Conservation (phyloP, 352 stramenopile species). For the Pythium periplocum region DNA sequence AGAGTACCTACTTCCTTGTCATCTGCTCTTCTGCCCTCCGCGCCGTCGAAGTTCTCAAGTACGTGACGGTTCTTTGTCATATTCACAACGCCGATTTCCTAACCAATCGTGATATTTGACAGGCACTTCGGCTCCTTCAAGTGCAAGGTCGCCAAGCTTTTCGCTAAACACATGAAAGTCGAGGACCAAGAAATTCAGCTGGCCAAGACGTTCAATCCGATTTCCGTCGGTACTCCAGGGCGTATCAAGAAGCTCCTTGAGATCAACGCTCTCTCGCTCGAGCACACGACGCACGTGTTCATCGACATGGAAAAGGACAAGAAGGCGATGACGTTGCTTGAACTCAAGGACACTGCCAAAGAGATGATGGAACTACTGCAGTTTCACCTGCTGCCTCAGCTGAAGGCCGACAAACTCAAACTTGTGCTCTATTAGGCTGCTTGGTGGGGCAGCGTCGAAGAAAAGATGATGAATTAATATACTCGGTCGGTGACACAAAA, state of each 20-base stretch:
- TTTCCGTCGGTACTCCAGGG: constrained; percentile 72
- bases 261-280: constrained; percentile 63
- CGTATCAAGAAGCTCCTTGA: constrained; percentile 80
- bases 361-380: constrained; percentile 79
- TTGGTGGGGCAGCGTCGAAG: constrained; percentile 10
- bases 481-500: neutral
- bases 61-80: constrained; percentile 18
- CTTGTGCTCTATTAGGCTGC: constrained; percentile 33
- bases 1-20: constrained; percentile 89
- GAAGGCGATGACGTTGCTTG: constrained; percentile 76
- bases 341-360: constrained; percentile 80
- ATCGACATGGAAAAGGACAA: constrained; percentile 88
- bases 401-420: constrained; percentile 66
- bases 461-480: constrained; percentile 4
- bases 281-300: constrained; percentile 76
- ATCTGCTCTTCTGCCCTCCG: constrained; percentile 89
- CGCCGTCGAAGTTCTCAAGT: constrained; percentile 92
- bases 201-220: constrained; percentile 56
- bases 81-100: too few relatives aligned
- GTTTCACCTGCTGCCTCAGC: constrained; percentile 61
- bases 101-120: neutral
- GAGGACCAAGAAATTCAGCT: constrained; percentile 87
- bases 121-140: constrained; percentile 80
- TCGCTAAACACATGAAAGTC: constrained; percentile 92
- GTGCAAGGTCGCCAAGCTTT: constrained; percentile 94